Base-by-base conservation (phyloP, 1,284 basidiomycete species). In the Sanghuangporus baumii region DNA sequence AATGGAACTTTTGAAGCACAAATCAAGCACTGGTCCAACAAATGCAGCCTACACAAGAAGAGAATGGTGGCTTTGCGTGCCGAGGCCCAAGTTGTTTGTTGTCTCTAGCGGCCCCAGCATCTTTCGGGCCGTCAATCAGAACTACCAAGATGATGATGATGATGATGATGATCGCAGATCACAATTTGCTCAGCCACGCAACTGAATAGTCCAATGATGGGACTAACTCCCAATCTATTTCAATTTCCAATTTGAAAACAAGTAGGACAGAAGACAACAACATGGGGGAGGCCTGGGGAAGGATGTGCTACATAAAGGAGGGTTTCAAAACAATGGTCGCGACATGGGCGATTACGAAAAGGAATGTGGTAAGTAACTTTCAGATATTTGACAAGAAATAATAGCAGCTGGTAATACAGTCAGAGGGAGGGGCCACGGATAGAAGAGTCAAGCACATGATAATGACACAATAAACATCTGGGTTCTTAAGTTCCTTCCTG, bases 391-490 rank as follows among this genome's bases (percentile, higher is more conserved):
- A 26, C 20, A 34, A 59, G 9, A 23, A 37, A 38, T 51, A 23
- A 57, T 18, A 18, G 20, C n/a, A 57, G 52, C 41, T 55, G 38
- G 46, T 56, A 61, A 55, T 61, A 61, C 59, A 61, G 40, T 55
- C 18, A 46, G 20, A 41, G 38, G 52, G 59, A 55, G 23, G 26
- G 26, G 41, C 16, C 40, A 34, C 36, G 51, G 51, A 55, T n/a
- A 54, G 31, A 14, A 43, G 23, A 31, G 26, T 31, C 26, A 61
- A n/a, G 38, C 26, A 52, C 34, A 48, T 14, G 36, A 62, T 57
- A 57, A 62, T 57, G 55, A 62, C 34, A 62, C 47, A 62, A 62
- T 62, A 62, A 62, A 62, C 12, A 62, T 26, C 36, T 40, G 34
- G 20, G 43, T 46, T n/a, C 23, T 38, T 4, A 31, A 31, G 26